Conservation (phyloP, 73 alveolate species). For the Paramecium bursaria region DNA sequence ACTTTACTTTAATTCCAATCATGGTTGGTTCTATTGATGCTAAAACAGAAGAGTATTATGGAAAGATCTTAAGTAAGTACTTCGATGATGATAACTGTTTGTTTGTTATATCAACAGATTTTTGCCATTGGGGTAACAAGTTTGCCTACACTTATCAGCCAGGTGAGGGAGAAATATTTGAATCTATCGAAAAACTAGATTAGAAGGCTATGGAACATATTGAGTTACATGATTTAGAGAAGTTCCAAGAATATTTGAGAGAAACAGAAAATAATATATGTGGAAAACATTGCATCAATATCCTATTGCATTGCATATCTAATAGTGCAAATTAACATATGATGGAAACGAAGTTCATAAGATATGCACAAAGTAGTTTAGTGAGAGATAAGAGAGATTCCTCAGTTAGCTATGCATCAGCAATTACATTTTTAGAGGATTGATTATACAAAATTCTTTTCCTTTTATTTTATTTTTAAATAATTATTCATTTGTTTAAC, state of each 20-base stretch:
- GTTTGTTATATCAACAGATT: conserved; percentile 66
- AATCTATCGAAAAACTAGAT: conserved; percentile 65
- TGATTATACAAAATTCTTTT: neutral
- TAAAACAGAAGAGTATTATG: conserved; percentile 65
- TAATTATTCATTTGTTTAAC: conserved; percentile 10
- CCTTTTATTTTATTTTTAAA: neutral
- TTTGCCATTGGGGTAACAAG: conserved; percentile 72
- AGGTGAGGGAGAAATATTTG: conserved; percentile 69
- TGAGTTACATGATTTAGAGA: conserved; percentile 64
- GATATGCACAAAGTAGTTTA: conserved; percentile 64
- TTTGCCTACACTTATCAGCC: conserved; percentile 55
- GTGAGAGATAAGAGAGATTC: conserved; percentile 71
- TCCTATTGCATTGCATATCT: conserved; percentile 51
- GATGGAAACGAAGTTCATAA: conserved; percentile 69
- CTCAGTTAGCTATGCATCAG: conserved; percentile 70
- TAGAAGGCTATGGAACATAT: conserved; percentile 70
- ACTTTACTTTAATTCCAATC: conserved; percentile 56
- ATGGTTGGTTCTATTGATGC: conserved; percentile 72
- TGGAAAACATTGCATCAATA: conserved; percentile 63
- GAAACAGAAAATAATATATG: conserved; percentile 67
- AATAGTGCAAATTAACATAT: conserved; percentile 8
- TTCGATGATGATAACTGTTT: conserved; percentile 58
- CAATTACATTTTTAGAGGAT: conserved; percentile 56
- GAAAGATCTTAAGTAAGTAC: conserved; percentile 60
- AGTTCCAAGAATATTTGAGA: conserved; percentile 55